Evolutionary conservation across 2,329 filamentous ascomycete species (phyloP), one percentile per base, ranked within the genome.

Genomic region (Xylaria sp.): DNA sequence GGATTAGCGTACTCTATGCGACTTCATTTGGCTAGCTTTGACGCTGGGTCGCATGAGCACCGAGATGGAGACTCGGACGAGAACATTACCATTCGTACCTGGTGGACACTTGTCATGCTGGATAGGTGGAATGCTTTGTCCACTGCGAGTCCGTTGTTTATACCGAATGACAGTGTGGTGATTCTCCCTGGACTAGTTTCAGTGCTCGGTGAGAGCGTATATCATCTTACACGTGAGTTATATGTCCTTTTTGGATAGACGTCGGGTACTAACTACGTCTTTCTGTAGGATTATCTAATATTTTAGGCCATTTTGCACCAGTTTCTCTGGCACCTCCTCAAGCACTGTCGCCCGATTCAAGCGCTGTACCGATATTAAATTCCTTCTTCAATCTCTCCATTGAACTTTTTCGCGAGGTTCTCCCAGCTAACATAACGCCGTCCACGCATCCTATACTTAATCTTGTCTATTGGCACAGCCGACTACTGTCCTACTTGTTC

Each of bases 81-180:
- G 59, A 87, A 88, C 20, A 81, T 93, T 3, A 86, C 86, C 1
- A 83, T 90, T 60, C 86, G 90, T 52, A 86, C 90, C 20, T 94
- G 91, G 91, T 93, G 90, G 89, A 88, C 89, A 15, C 81, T 94
- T 41, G 86, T 93, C 55, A 85, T 91, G 71, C 86, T 94, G 71
- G 91, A 94, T 75, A 86, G 91, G 18, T 94, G 90, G 90, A 89
- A 92, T 76, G 89, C 91, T 3, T 86, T 89, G n/a, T 89, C 88
- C 25, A 90, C 87, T 4, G 88, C 87, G 13, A 88, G 86, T 69
- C 88, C 90, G 3, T 75, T 88, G 13, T 83, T 90, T 67, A 88
- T 94, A 66, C 88, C 87, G 1, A 87, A 91, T 72, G 85, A 87
- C 69, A 88, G 84, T 62, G 85, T 90, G 7, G 85, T 91, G 15